These are phyloP conservation scores for Ceratobasidium sp. DNA, from an alignment of 1,284 basidiomycete genomes.

Conservation along the genomic window DNA sequence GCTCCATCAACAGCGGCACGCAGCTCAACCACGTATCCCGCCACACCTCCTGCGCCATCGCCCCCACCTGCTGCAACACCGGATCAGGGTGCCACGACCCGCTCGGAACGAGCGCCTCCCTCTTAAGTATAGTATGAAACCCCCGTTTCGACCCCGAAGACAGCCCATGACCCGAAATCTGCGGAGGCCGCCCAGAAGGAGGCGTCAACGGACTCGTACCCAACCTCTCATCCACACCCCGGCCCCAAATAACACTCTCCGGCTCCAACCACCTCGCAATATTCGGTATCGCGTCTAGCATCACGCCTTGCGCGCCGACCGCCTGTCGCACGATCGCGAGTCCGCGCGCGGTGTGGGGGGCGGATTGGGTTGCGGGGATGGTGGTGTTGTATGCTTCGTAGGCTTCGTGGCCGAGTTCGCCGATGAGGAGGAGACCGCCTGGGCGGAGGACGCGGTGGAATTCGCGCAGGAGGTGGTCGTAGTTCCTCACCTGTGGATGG, in stretches of 20 bases:
- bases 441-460: slow-evolving; percentile 27
- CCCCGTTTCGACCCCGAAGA: slow-evolving; percentile 10
- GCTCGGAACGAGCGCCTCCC: background rate
- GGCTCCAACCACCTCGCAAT: slow-evolving; percentile 21
- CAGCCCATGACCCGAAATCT: background rate
- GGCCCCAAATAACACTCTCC: background rate
- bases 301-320: slow-evolving; percentile 11
- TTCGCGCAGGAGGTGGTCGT: slow-evolving; percentile 6
- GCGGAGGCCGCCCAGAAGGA: background rate
- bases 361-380: background rate
- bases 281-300: background rate
- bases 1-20: slow-evolving; percentile 7
- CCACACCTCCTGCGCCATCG: slow-evolving; percentile 24
- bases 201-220: background rate
- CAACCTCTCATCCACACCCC: background rate
- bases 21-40: slow-evolving; percentile 26
- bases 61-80: background rate
- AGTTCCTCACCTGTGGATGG: too few species aligned
- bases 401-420: slow-evolving; percentile 2
- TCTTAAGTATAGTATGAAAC: background rate
- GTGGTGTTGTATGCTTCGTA: slow-evolving; percentile 27
- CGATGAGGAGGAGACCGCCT: slow-evolving; percentile 16
- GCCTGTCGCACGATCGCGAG: slow-evolving; percentile 10
- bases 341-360: background rate
- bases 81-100: slow-evolving; percentile 23